Evolutionary conservation across 2,329 filamentous ascomycete genomes (phyloP), one percentile per base, ranked within the genome.

Genomic region (Colletotrichum musicola): DNA sequence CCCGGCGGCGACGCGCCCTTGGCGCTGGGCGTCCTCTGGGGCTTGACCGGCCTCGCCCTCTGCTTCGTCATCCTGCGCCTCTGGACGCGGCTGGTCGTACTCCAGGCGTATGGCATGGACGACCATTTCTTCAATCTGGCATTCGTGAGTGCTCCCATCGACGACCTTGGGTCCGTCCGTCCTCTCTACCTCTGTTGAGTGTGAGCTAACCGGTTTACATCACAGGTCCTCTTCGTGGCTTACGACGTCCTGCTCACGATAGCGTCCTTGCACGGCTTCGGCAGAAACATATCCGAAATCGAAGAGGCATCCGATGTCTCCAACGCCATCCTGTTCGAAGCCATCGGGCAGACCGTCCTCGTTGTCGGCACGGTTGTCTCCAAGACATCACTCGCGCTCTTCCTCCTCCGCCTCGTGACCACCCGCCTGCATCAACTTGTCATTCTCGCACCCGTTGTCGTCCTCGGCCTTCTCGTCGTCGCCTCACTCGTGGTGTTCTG

Each of bases 21-120:
- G 63, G 59, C 55, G 18, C 64, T 70, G 18, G 63, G 53, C 35
- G 73, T 78, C 59, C 77, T 78, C 69, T 78, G 76, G 76, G 47
- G 70, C 13, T 35, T 77, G 54, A 73, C 73, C 2, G 61, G 27
- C 2, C 44, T 77, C 10, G 68, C 72, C 18, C 55, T 78, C 4
- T 20, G 74, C 30, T 77, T 82, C 56, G 77, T 81, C 6, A 53
- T 68, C 9, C 74, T 81, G 1, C 78, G 79, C 3, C 72, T 78
- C 1, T 82, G 82, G 59, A 82, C 80, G 1, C 77, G 81, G 6
- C 16, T 69, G 14, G 42, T 44, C 22, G 42, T 70, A 7, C 55
- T 70, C 6, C 51, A 64, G 38, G 64, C 68, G 2, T 70, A 70
- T 16, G 68, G 68, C 16, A 60, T 68, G 20, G 64, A 70, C 40